These are phyloP conservation scores for Fonsecaea pugnacius DNA, from an alignment of 2,329 filamentous ascomycete species.

Conservation along the genomic window DNA sequence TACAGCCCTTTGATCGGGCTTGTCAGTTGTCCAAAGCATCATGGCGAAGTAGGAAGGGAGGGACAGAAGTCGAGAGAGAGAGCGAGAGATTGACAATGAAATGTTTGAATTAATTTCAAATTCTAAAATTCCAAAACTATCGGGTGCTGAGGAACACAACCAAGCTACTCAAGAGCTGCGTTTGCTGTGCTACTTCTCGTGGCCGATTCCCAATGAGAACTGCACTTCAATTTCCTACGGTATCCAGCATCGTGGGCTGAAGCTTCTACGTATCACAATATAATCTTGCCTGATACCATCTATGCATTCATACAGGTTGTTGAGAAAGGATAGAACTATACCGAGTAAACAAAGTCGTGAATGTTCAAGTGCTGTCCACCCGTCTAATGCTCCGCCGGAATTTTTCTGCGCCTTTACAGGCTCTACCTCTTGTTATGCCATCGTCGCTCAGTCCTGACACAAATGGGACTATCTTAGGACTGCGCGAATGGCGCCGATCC, in stretches of 20 bases:
- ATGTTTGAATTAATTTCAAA: neutral
- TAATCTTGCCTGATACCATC: neutral
- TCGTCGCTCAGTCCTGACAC: neutral
- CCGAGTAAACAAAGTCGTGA: neutral
- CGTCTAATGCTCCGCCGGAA: neutral
- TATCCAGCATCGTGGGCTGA: no score
- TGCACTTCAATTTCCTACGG: no score
- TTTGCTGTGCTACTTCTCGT: no score
- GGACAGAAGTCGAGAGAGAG: neutral
- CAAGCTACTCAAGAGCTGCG: no score
- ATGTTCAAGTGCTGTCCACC: neutral
- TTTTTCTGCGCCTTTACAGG: neutral
- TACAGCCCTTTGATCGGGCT: neutral
- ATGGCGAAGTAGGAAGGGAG: neutral
- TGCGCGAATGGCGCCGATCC: constrained; percentile 25
- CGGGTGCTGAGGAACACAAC: no score
- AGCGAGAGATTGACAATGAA: neutral
- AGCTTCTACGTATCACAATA: neutral
- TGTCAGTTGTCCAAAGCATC: neutral
- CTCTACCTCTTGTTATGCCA: neutral
- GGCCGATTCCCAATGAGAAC: no score
- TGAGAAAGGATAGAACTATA: neutral
- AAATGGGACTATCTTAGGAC: neutral
- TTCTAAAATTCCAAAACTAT: no score
- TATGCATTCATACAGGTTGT: no score